phyloP scores from a whole-genome alignment of 257 asterid species.

The Echites panduratus region DNA sequence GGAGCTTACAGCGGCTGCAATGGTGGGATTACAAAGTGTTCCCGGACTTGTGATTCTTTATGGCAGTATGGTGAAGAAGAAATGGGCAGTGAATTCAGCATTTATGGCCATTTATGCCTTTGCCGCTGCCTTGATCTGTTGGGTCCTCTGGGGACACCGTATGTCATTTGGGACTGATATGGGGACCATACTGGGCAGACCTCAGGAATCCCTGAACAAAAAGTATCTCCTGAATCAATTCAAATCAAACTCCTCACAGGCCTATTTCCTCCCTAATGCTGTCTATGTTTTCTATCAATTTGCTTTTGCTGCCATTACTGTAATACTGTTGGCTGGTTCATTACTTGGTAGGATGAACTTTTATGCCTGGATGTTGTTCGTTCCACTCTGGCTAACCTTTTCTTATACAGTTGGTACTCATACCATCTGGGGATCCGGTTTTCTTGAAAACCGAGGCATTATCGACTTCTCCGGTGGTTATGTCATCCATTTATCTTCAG shows the following conservation, averaged over 20 bases:
- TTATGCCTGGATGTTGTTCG: constrained; percentile 70
- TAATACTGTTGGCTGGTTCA: constrained; percentile 56
- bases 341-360: constrained; percentile 67
- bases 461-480: constrained; percentile 75
- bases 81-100: constrained; percentile 73
- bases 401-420: constrained; percentile 60
- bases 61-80: constrained; percentile 73
- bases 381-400: constrained; percentile 56
- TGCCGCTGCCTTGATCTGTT: constrained; percentile 55
- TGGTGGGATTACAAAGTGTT: constrained; percentile 76
- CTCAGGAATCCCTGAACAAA: constrained; percentile 23
- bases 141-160: constrained; percentile 58
- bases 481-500: constrained; percentile 66
- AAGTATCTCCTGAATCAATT: constrained; percentile 11
- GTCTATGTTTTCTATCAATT: constrained; percentile 52
- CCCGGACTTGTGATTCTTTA: constrained; percentile 64
- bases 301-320: constrained; percentile 73
- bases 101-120: constrained; percentile 77
- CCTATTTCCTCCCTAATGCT: constrained; percentile 30
- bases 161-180: constrained; percentile 48
- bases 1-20: constrained; percentile 53
- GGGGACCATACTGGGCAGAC: constrained; percentile 34
- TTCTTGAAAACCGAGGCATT: constrained; percentile 22
- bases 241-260: neutral
- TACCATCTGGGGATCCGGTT: constrained; percentile 58